Percentiles rank a stretch among this genome's conserved stretches.
These are phyloP conservation scores for Tagetes patula DNA, from an alignment of 129 eudicot genomes.

Conservation along the genomic window DNA sequence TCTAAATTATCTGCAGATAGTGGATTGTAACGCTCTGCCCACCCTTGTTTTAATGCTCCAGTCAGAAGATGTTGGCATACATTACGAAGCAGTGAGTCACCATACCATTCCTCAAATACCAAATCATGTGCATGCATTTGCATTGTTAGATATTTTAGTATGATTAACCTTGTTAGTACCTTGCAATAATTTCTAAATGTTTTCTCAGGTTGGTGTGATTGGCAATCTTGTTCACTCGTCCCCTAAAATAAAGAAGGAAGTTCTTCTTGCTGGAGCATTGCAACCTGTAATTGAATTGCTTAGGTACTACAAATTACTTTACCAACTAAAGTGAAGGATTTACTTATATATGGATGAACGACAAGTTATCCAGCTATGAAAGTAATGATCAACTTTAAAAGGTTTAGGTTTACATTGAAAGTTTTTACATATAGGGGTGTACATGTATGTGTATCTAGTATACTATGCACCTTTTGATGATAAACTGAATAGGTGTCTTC, in stretches of 20 bases:
- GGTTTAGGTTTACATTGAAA: not conserved
- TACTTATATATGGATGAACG: not conserved
- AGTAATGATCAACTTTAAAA: not conserved
- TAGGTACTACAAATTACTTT: slow-evolving; percentile 42
- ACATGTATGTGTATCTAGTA: not conserved
- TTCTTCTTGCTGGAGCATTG: slow-evolving; percentile 94
- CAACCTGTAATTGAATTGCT: slow-evolving; percentile 95
- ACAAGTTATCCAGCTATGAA: not conserved
- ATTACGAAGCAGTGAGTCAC: slow-evolving; percentile 79
- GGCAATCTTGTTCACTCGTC: slow-evolving; percentile 99
- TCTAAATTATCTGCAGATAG: slow-evolving; percentile 55
- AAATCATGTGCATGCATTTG: slow-evolving; percentile 9
- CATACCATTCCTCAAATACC: slow-evolving; percentile 6
- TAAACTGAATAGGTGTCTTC: not conserved
- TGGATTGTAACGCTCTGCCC: slow-evolving; percentile 90
- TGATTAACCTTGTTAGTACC: slow-evolving; percentile 7
- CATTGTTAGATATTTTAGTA: not conserved
- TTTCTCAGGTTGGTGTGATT: slow-evolving; percentile 89
- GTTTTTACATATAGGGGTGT: not conserved
- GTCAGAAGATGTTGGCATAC: slow-evolving; percentile 79
- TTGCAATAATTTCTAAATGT: slow-evolving; percentile 14
- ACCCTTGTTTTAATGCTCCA: slow-evolving; percentile 80
- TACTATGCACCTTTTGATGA: slow-evolving; percentile 8
- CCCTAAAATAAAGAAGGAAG: slow-evolving; percentile 82
- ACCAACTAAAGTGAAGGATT: not conserved